Conservation (phyloP, 2,329 filamentous ascomycete species). For the Cladosporium sp. region DNA sequence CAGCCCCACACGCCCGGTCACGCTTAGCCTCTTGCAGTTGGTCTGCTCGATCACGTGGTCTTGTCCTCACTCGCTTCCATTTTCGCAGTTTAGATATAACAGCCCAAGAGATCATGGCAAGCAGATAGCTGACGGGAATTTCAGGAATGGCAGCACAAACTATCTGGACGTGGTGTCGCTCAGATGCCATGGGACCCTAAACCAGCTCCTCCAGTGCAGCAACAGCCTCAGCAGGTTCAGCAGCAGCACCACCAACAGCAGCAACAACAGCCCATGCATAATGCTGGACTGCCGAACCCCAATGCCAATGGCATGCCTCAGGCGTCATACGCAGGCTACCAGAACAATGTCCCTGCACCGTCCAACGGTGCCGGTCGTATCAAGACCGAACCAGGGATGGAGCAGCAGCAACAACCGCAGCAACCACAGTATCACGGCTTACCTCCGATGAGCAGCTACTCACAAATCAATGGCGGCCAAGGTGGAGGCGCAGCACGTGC, state of each 20-base stretch:
- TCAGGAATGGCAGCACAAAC: conserved; percentile 90
- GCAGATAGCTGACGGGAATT: not conserved
- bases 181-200: conserved; percentile 94
- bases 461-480: conserved; percentile 31
- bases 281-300: conserved; percentile 16
- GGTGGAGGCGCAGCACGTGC: conserved; percentile 41
- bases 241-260: conserved; percentile 16
- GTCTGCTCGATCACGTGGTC: conserved; percentile 21
- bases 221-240: not conserved
- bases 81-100: not conserved
- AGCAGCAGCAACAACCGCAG: conserved; percentile 21
- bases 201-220: conserved; percentile 53
- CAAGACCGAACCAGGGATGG: conserved; percentile 49
- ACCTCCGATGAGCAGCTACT: conserved; percentile 21
- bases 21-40: conserved; percentile 33
- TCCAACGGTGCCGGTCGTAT: conserved; percentile 34
- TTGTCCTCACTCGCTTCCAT: not conserved
- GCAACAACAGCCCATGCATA: conserved; percentile 25
- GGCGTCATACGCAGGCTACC: not conserved
- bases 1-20: conserved; percentile 13
- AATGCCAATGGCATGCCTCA: conserved; percentile 10
- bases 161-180: conserved; percentile 79
- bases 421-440: conserved; percentile 30
- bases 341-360: conserved; percentile 4
- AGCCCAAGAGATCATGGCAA: too few relatives aligned